Conservation (phyloP, 768 basidiomycete genomes). For the Lentinula raphanica region DNA sequence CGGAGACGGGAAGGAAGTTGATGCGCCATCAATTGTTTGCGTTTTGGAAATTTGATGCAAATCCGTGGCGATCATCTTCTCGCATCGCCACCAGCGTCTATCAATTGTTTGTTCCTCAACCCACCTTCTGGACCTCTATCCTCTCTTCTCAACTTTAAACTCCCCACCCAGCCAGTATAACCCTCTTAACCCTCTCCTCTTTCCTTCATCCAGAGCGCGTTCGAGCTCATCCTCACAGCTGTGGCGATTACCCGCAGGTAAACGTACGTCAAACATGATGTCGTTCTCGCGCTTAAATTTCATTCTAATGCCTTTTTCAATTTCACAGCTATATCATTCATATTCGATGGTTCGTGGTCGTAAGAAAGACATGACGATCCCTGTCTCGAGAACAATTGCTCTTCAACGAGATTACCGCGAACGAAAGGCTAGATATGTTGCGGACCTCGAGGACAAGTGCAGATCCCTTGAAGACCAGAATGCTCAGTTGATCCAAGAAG, state of each 20-base stretch:
- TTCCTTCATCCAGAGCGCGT: no score
- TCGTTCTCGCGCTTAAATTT: neutral
- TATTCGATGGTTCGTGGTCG: constrained; percentile 6
- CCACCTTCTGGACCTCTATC: neutral
- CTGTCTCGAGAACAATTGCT: neutral
- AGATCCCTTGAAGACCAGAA: constrained; percentile 2
- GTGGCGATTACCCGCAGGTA: no score
- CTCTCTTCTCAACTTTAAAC: neutral
- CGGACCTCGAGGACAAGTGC: constrained; percentile 7
- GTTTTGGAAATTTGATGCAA: neutral
- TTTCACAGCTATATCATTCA: neutral
- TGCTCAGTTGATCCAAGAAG: neutral
- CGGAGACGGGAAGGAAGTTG: neutral
- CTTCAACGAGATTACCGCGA: constrained; percentile 7
- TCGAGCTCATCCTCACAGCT: no score
- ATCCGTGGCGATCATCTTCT: neutral
- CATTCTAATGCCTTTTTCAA: neutral
- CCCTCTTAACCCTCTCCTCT: no score
- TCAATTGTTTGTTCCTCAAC: neutral
- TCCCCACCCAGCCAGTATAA: neutral
- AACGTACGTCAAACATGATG: neutral
- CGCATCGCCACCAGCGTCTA: neutral
- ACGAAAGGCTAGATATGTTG: neutral
- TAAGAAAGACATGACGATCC: constrained; percentile 4
- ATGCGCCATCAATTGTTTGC: neutral